phyloP scores from a whole-genome alignment of 2,329 filamentous ascomycete genomes.

The Microcyclosporella mali region DNA sequence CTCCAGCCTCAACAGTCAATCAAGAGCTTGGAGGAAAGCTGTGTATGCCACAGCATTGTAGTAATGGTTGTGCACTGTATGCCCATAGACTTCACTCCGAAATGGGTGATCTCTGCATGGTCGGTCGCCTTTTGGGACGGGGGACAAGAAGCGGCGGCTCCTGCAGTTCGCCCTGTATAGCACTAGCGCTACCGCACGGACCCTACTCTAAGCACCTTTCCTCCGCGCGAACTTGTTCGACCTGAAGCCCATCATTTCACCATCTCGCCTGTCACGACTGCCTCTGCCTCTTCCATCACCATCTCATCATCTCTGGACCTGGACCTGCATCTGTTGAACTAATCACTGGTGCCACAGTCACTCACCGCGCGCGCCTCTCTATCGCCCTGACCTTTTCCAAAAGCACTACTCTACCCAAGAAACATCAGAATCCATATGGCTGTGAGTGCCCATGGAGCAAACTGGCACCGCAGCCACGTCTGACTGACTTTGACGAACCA shows the following conservation, averaged over 20 bases:
- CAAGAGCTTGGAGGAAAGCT: no score
- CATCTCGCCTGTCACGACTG: neutral
- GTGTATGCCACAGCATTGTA: no score
- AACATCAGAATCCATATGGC: constrained; percentile 6
- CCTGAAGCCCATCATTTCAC: neutral
- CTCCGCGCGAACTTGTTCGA: neutral
- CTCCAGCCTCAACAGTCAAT: no score
- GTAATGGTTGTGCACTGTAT: no score
- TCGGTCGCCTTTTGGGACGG: no score
- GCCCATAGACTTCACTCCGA: no score
- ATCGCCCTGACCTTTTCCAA: neutral
- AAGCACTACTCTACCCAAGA: constrained; percentile 1
- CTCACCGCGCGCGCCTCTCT: neutral
- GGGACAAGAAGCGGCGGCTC: no score
- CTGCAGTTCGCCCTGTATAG: no score
- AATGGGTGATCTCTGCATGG: no score
- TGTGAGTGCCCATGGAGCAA: constrained; percentile 6
- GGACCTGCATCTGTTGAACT: no score
- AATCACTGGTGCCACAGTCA: neutral
- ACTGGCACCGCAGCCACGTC: neutral
- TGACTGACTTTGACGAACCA: constrained; percentile 22
- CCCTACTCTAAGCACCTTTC: neutral
- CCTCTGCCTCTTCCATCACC: neutral
- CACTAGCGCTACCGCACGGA: no score
- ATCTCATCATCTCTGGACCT: neutral